Conservation (phyloP, 1,284 basidiomycete species). For the Spongiforma sp. region DNA sequence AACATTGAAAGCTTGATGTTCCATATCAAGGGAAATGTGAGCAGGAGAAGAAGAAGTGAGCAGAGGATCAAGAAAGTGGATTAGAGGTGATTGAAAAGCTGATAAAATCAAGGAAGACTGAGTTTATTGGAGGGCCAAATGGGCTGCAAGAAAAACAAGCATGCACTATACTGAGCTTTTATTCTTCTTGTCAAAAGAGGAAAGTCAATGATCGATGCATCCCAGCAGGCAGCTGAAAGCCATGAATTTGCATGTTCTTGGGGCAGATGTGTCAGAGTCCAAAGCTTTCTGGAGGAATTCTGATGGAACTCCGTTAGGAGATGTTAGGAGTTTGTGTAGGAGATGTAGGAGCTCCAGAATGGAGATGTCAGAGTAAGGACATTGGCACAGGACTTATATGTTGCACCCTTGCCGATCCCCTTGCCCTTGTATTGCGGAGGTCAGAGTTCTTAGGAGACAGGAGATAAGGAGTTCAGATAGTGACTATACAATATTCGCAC, state of each 20-base stretch:
- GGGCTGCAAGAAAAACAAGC: neutral
- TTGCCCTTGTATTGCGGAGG: no score
- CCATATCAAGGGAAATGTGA: neutral
- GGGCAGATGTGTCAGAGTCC: no score
- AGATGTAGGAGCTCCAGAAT: no score
- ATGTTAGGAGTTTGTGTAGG: no score
- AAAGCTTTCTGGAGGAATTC: no score
- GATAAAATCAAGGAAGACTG: neutral
- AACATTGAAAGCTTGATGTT: neutral
- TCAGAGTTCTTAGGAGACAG: no score
- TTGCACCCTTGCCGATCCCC: no score
- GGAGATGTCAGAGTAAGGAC: no score
- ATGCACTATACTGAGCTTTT: neutral
- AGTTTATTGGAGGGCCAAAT: neutral
- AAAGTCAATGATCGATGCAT: neutral
- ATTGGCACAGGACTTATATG: no score
- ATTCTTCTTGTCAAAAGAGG: neutral
- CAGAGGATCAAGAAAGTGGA: neutral
- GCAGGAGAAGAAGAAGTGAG: neutral
- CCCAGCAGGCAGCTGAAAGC: neutral
- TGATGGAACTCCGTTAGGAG: no score
- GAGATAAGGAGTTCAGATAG: no score
- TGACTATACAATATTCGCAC: no score
- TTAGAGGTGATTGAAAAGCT: neutral
- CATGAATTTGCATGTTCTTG: neutral